Evolutionary conservation across 1,284 basidiomycete species (phyloP), one percentile per base, ranked within the genome.

Genomic region (Cryptococcus neoformans): DNA sequence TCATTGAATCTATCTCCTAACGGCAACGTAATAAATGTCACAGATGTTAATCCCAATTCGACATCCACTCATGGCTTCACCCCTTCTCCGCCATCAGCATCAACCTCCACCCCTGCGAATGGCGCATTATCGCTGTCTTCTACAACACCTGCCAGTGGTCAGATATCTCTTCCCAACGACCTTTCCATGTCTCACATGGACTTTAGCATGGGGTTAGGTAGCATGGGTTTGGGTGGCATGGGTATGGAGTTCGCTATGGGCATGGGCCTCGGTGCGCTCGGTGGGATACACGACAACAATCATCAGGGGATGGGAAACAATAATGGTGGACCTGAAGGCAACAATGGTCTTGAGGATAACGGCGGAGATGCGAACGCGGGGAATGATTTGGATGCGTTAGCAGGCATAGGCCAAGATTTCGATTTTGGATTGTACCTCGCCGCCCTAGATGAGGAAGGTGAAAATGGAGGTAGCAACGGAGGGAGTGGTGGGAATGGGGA

Each of bases 1-100:
- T 75, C 73, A 12, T 53, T 71, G 28, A 62, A 71, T 21, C 72
- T 70, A 51, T 76, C 74, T 5, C 74, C 74, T 0, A 69, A 62
- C 36, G 65, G 54, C 8, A 55, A 60, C 12, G 50, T 58, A 14
- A 55, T 65, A 21, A 35, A 54, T 21, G 56, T 68, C 8, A 62
- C 59, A 12, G 55, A 61, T 17, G 51, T 54, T 28, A 49, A 61
- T 37, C 56, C 57, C 7, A 35, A 59, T 16, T 50, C 64, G 2
- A 51, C 59, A 11, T 59, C 61, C 6, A 61, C 63, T 5, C 62
- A 65, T 21, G 65, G 59, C 9, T 53, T 65, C 12, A 72, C 66
- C 1, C 65, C 69, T 1, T 67, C 67, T 0, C 69, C 68, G 6
- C 68, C 65, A n/a, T 68, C 63, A 7, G 63, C 58, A 16, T 53